A percentile compares a stretch with the other conserved stretches of the same genome.
phyloP scores from a whole-genome alignment of 2,329 filamentous ascomycete genomes.

The Alternaria metachromatica region DNA sequence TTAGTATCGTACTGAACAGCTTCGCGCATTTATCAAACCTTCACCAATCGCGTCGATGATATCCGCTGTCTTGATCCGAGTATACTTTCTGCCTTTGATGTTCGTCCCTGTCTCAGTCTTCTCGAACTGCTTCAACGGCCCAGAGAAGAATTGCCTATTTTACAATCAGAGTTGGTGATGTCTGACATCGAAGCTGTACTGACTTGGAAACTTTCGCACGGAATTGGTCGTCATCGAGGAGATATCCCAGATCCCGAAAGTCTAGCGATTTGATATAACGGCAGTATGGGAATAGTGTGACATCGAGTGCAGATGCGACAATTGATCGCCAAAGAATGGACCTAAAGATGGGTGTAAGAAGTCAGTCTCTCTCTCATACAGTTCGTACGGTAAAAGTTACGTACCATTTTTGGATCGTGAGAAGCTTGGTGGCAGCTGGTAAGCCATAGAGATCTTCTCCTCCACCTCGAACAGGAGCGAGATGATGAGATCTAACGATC shows the following conservation, averaged over 20 bases:
- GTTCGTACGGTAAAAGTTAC: background rate
- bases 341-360: background rate
- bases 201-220: constrained; percentile 64
- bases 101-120: constrained; percentile 29
- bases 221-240: constrained; percentile 67
- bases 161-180: constrained; percentile 8
- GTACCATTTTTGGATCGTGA: constrained; percentile 61
- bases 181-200: constrained; percentile 29
- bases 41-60: constrained; percentile 59
- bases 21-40: constrained; percentile 38
- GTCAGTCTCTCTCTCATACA: background rate
- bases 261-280: constrained; percentile 70
- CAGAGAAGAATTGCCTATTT: constrained; percentile 59
- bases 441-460: constrained; percentile 45
- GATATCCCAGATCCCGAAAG: constrained; percentile 65
- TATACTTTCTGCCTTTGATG: constrained; percentile 37
- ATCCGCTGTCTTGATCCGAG: constrained; percentile 49
- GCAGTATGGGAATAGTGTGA: constrained; percentile 72
- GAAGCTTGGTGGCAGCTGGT: constrained; percentile 51
- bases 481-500: constrained; percentile 50
- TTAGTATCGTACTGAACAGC: constrained; percentile 18
- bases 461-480: constrained; percentile 54
- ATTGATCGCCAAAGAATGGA: constrained; percentile 72
- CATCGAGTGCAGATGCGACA: constrained; percentile 67
- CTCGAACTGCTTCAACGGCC: constrained; percentile 55